These are phyloP conservation scores for Leishmania mexicana DNA, from an alignment of 208 protist species.

Conservation along the genomic window DNA sequence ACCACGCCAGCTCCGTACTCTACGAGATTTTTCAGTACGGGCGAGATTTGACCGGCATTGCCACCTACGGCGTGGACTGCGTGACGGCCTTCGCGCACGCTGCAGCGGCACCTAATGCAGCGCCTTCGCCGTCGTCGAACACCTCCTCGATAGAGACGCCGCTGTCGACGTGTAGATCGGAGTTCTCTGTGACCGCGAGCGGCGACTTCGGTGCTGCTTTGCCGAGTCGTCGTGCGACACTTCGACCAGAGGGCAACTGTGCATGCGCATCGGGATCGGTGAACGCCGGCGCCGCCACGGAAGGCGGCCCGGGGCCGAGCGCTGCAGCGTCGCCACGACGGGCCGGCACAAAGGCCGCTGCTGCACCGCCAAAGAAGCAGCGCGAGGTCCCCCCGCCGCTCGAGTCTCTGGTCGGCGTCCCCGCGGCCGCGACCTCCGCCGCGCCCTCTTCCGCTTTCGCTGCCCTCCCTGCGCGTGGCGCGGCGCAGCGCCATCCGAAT, in stretches of 20 bases:
- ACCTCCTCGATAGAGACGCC: not conserved
- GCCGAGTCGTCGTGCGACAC: not conserved
- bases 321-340: not conserved
- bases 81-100: slow-evolving; percentile 37
- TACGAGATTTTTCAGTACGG: slow-evolving; percentile 59
- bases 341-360: too few relatives aligned
- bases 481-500: not conserved
- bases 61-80: slow-evolving; percentile 65
- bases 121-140: not conserved
- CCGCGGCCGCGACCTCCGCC: not conserved
- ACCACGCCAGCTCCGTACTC: slow-evolving; percentile 48
- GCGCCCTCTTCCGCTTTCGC: not conserved
- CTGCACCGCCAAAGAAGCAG: not conserved
- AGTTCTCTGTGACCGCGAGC: not conserved
- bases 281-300: not conserved
- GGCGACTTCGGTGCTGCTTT: not conserved
- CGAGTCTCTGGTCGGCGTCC: not conserved
- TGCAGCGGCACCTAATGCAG: not conserved
- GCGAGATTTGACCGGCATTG: slow-evolving; percentile 69
- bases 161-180: not conserved
- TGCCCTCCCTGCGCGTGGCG: not conserved
- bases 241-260: not conserved
- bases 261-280: not conserved
- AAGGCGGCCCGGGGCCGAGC: too few relatives aligned
- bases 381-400: not conserved